phyloP scores from a whole-genome alignment of 495 filamentous ascomycete genomes.

The Halenospora varia region DNA sequence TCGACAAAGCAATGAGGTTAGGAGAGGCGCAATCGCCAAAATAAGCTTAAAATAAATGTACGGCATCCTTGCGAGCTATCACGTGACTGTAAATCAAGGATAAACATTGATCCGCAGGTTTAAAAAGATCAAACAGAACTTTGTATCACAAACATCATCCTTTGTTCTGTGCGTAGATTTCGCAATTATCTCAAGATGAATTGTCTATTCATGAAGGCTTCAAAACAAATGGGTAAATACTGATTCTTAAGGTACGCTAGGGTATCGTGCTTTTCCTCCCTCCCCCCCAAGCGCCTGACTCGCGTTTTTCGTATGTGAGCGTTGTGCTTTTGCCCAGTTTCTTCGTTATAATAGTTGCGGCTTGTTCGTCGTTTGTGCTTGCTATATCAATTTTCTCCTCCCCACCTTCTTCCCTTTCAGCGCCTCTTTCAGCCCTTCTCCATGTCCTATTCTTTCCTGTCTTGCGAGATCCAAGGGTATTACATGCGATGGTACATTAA shows the following conservation, averaged over 20 bases:
- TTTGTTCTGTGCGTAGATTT: no score
- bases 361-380: background rate
- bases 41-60: conserved; percentile 6
- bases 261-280: conserved; percentile 22
- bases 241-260: conserved; percentile 8
- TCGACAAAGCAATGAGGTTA: background rate
- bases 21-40: conserved; percentile 14
- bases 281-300: background rate
- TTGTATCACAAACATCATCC: no score
- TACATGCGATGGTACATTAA: background rate
- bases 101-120: background rate
- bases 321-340: background rate
- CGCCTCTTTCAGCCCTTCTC: background rate
- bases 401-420: background rate
- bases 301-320: background rate
- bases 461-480: background rate
- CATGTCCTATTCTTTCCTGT: background rate
- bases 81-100: conserved; percentile 11
- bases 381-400: background rate
- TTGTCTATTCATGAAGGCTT: conserved; percentile 5
- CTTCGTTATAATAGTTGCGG: background rate
- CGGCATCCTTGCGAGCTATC: conserved; percentile 6
- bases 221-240: conserved; percentile 19
- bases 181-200: no score
- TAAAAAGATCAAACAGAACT: background rate